Evolutionary conservation across 257 asterid genomes (phyloP), one percentile per base, ranked within the genome.

Genomic region (Solanum okadae): DNA sequence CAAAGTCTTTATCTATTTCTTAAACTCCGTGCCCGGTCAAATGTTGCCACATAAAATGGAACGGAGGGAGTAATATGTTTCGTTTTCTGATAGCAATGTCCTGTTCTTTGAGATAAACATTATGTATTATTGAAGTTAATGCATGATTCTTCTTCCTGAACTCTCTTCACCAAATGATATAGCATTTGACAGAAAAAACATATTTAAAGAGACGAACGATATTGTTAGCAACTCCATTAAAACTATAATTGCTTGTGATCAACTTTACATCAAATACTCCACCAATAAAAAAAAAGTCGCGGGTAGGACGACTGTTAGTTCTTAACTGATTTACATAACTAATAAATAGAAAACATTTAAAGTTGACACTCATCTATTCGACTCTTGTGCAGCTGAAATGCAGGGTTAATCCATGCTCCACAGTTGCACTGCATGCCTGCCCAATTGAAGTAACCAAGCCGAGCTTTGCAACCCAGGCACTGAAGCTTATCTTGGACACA

Each of bases 401-500:
- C 98, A 37, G 98, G 99, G 92, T 90, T 95, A 37, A 96, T 88
- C 98, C 98, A 96, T 22, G 94, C 89, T 87, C 98, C 98, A 87
- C 99, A 96, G 49, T 88, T 96, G 95, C 99, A 96, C 90, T 95
- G 99, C 98, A 96, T 93, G 42, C 99, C 99, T 63, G 98, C 95
- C 98, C 98, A 96, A 71, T 93, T 94, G 93, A 95, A 96, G 29
- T 94, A 91, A 71, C 99, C 99, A 85, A 96, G 85, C 61, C 98
- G 93, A 13, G 97, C 94, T 89, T 96, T 95, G 93, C 99, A 96
- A 65, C 98, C 96, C 49, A 96, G 88, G 90, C 99, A 96, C 70
- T 89, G 93, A 82, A 96, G 95, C 93, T 93, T 95, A 86, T 95
- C 96, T 89, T 86, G 96, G 44, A 96, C 92, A 35, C 92, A 92